Percentiles rank a stretch among this genome's conserved stretches.
phyloP scores from a whole-genome alignment of 306 rosid species.

The Aeschynomene evenia region DNA sequence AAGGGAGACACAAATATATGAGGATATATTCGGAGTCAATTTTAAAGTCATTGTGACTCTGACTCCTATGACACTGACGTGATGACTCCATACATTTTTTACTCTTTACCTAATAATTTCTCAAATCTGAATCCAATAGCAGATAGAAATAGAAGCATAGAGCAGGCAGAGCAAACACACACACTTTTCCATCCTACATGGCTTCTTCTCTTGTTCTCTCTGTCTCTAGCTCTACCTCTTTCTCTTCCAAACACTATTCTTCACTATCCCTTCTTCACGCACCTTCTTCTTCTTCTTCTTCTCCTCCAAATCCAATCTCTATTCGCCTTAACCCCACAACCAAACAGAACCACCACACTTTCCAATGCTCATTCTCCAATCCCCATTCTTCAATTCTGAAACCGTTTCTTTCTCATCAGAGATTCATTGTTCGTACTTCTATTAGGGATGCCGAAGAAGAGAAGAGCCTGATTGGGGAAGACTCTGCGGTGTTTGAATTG shows the following conservation, averaged over 20 bases:
- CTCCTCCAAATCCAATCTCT: not conserved
- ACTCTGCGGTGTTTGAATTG: constrained; percentile 65
- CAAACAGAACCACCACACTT: not conserved
- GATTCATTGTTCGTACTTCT: constrained; percentile 41
- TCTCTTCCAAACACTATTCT: constrained; percentile 11
- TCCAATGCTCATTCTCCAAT: not conserved
- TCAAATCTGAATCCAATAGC: no score
- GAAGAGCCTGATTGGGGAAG: constrained; percentile 55
- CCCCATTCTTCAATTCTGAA: not conserved
- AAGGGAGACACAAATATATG: no score
- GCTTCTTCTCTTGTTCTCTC: constrained; percentile 36
- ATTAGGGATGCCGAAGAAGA: constrained; percentile 26
- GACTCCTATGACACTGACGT: no score
- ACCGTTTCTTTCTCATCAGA: not conserved
- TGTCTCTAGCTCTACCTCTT: constrained; percentile 13
- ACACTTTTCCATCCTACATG: constrained; percentile 14
- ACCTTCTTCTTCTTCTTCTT: not conserved
- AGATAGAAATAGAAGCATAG: no score
- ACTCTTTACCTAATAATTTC: no score
- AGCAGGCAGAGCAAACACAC: not conserved
- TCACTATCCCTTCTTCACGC: constrained; percentile 5
- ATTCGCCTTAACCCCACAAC: not conserved
- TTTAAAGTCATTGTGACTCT: no score
- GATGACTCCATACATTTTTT: no score
- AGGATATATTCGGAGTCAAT: no score